A percentile compares a stretch with the other conserved stretches of the same genome.
phyloP scores from a whole-genome alignment of 1,284 basidiomycete genomes.

The Fomitiporia mediterranea region DNA sequence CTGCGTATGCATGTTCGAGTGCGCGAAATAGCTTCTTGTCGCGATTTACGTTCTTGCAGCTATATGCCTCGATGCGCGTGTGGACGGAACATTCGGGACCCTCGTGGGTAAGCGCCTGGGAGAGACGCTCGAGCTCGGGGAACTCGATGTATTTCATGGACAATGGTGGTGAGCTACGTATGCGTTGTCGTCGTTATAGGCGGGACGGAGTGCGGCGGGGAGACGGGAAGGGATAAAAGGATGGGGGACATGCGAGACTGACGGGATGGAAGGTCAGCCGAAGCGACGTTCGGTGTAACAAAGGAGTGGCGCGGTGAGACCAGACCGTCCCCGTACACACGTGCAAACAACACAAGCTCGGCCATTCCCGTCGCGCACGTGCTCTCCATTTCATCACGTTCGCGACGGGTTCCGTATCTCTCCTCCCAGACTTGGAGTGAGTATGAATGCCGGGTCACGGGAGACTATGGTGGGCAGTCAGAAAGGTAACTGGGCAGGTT shows the following conservation, averaged over 20 bases:
- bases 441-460: no score
- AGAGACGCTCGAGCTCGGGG: constrained; percentile 74
- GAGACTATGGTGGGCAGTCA: no score
- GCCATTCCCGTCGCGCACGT: not conserved
- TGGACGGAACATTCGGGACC: constrained; percentile 88
- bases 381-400: not conserved
- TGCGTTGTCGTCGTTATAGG: not conserved
- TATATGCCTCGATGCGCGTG: constrained; percentile 95
- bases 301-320: constrained; percentile 5
- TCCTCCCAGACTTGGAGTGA: not conserved
- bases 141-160: constrained; percentile 90
- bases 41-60: constrained; percentile 94
- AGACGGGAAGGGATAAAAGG: not conserved
- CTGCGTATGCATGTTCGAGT: constrained; percentile 83
- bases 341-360: not conserved
- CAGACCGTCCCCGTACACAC: not conserved
- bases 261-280: not conserved
- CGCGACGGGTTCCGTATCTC: not conserved
- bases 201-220: not conserved
- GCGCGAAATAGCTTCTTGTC: constrained; percentile 96
- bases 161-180: not conserved
- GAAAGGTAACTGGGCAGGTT: no score
- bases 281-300: not conserved
- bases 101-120: constrained; percentile 79
- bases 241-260: not conserved